A percentile compares a stretch with the other conserved stretches of the same genome.
Conservation (phyloP, 2,329 filamentous ascomycete species). For the Venturia carpophila region DNA sequence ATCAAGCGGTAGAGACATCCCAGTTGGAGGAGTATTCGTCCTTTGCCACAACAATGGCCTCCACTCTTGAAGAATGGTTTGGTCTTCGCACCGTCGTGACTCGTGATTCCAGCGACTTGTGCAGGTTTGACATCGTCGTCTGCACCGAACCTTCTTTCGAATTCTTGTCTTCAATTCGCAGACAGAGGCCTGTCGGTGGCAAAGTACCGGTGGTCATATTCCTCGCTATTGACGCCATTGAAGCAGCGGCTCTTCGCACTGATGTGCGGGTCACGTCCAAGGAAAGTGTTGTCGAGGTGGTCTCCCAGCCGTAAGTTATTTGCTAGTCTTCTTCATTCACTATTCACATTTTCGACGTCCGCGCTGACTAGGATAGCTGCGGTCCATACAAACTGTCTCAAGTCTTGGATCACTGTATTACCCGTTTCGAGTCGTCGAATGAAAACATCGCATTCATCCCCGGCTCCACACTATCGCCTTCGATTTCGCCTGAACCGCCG, state of each 20-base stretch:
- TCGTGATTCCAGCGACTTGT: not conserved
- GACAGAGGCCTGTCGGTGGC: conserved; percentile 13
- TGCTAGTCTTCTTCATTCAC: not conserved
- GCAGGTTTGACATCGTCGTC: conserved; percentile 26
- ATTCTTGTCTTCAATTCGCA: conserved; percentile 26
- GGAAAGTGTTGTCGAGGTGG: conserved; percentile 21
- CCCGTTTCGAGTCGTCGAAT: conserved; percentile 20
- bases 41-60: conserved; percentile 4
- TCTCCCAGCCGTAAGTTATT: conserved; percentile 14
- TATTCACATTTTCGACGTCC: not conserved
- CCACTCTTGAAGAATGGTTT: not conserved
- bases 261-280: conserved; percentile 27
- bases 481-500: not conserved
- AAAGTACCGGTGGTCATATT: conserved; percentile 27
- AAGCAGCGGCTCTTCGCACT: conserved; percentile 29
- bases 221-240: conserved; percentile 28
- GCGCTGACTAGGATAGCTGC: not conserved
- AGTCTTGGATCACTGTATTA: not conserved
- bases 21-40: not conserved
- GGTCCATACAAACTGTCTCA: conserved; percentile 14
- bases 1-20: not conserved
- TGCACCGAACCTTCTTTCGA: conserved; percentile 29
- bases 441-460: not conserved
- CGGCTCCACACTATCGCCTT: too few species aligned
- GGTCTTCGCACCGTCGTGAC: not conserved